A percentile compares a stretch with the other conserved stretches of the same genome.
Conservation (phyloP, 2,329 filamentous ascomycete species). For the Colletotrichum phormii region DNA sequence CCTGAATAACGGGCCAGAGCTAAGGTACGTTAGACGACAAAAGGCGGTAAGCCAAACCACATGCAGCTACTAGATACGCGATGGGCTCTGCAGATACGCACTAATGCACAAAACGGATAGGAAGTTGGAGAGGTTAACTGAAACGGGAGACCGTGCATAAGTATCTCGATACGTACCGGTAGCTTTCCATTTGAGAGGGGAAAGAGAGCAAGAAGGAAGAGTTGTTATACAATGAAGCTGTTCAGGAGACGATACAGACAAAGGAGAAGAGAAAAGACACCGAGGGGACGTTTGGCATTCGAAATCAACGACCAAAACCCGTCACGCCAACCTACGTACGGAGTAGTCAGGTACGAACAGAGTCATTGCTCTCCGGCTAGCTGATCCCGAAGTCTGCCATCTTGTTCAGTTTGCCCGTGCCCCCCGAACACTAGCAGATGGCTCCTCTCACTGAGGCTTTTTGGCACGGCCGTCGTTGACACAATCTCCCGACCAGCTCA, state of each 20-base stretch:
- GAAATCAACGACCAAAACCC: background rate
- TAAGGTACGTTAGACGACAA: conserved; percentile 3
- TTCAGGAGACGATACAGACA: background rate
- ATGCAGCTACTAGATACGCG: background rate
- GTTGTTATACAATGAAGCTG: background rate
- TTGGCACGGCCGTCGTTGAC: background rate
- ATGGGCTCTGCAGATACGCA: background rate
- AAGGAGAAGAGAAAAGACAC: background rate
- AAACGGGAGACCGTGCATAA: conserved; percentile 28
- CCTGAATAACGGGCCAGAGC: background rate
- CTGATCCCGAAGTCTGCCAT: background rate
- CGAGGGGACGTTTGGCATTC: background rate
- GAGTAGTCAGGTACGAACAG: background rate
- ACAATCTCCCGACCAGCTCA: background rate
- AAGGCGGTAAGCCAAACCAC: conserved; percentile 19
- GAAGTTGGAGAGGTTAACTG: conserved; percentile 12
- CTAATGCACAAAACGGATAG: conserved; percentile 19
- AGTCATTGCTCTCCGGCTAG: conserved; percentile 6
- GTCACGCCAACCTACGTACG: background rate
- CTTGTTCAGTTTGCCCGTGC: background rate
- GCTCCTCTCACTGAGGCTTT: background rate
- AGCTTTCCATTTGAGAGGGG: conserved; percentile 2
- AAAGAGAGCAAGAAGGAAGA: background rate
- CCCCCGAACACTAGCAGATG: conserved; percentile 5
- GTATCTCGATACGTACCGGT: background rate